phyloP scores from a whole-genome alignment of 345 rosid genomes.

The Erucastrum elatum region DNA sequence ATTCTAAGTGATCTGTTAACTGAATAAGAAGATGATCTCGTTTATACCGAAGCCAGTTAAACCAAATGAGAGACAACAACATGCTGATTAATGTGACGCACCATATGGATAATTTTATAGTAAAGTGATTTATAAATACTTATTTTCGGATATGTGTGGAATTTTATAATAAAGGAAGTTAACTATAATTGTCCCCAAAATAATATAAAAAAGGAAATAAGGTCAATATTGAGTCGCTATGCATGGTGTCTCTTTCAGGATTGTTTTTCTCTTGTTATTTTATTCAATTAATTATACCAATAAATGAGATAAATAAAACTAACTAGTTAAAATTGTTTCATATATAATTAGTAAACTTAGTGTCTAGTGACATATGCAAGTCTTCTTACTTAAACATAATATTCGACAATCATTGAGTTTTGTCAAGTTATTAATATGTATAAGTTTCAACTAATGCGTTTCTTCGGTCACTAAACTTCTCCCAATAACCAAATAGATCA shows the following conservation, averaged over 20 bases:
- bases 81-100: slow-evolving; percentile 16
- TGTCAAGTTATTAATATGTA: slow-evolving; percentile 20
- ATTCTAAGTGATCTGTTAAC: slow-evolving; percentile 28
- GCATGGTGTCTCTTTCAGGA: slow-evolving; percentile 33
- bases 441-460: slow-evolving; percentile 36
- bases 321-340: not conserved
- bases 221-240: slow-evolving; percentile 26
- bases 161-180: not conserved
- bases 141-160: not conserved
- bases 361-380: slow-evolving; percentile 9
- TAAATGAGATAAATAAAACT: not conserved
- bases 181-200: slow-evolving; percentile 15
- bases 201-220: slow-evolving; percentile 1
- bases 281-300: slow-evolving; percentile 10
- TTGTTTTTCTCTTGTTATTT: not conserved
- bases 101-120: slow-evolving; percentile 4
- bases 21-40: slow-evolving; percentile 15
- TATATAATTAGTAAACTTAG: not conserved
- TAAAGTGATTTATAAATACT: not conserved
- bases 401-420: slow-evolving; percentile 12
- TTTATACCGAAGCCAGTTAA: slow-evolving; percentile 16
- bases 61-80: not conserved
- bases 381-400: slow-evolving; percentile 17
- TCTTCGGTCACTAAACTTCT: slow-evolving; percentile 25
- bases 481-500: slow-evolving; percentile 2